A percentile compares a stretch with the other conserved stretches of the same genome.
phyloP scores from a whole-genome alignment of 2,329 filamentous ascomycete species.

The Colletotrichum spaethianum region DNA sequence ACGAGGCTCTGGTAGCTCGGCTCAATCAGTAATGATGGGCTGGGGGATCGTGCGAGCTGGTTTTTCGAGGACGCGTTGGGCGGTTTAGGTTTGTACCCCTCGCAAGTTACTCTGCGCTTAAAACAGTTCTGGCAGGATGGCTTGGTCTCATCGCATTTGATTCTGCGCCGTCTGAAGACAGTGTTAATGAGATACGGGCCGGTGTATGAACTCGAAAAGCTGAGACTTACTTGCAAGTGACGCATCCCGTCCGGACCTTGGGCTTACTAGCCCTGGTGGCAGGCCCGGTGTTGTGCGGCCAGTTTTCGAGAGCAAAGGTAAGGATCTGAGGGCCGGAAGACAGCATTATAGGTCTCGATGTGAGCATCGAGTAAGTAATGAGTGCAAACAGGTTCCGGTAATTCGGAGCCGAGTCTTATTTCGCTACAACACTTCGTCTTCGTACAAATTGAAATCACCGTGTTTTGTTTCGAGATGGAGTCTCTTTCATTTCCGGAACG shows the following conservation, averaged over 20 bases:
- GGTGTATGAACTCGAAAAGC: background rate
- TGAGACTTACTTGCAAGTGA: conserved; percentile 38
- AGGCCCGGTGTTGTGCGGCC: conserved; percentile 29
- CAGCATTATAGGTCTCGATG: conserved; percentile 5
- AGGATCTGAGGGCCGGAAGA: conserved; percentile 18
- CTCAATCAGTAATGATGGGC: conserved; percentile 21
- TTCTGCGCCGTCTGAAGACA: conserved; percentile 18
- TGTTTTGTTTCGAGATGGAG: background rate
- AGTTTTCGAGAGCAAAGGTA: conserved; percentile 35
- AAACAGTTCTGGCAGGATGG: conserved; percentile 32
- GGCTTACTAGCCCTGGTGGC: conserved; percentile 38
- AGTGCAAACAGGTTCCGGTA: background rate
- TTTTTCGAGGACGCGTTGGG: background rate
- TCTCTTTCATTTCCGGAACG: background rate
- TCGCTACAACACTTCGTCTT: background rate
- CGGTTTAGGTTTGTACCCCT: conserved; percentile 30
- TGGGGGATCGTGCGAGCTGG: background rate
- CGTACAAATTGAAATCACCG: background rate
- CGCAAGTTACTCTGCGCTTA: conserved; percentile 25
- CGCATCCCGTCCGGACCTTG: conserved; percentile 42
- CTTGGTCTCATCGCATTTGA: conserved; percentile 36
- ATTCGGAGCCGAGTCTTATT: background rate
- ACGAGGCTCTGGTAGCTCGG: conserved; percentile 35
- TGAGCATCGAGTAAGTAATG: background rate
- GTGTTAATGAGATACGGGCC: background rate